These are phyloP conservation scores for Phaeoacremonium minimum DNA, from an alignment of 2,329 filamentous ascomycete genomes.

Conservation along the genomic window DNA sequence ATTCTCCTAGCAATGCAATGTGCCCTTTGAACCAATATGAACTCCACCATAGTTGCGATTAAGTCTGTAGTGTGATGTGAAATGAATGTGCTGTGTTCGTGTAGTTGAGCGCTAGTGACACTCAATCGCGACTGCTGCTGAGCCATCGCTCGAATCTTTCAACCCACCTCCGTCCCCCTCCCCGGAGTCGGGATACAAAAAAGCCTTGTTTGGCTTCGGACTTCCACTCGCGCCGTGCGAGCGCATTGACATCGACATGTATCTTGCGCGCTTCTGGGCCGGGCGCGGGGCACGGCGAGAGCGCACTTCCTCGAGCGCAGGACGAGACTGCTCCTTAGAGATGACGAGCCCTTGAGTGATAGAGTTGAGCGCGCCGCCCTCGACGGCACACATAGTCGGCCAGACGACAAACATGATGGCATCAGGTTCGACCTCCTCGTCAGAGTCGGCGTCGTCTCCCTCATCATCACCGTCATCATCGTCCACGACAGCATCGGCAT, in stretches of 20 bases:
- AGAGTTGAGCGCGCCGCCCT: conserved; percentile 24
- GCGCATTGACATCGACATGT: conserved; percentile 6
- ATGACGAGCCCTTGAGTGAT: conserved; percentile 28
- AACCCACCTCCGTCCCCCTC: no score
- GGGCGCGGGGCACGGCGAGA: conserved; percentile 3
- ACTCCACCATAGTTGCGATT: no score
- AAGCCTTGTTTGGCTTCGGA: conserved; percentile 1
- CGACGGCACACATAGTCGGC: conserved; percentile 27
- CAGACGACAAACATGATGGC: conserved; percentile 27
- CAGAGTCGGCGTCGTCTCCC: conserved; percentile 7
- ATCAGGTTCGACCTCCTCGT: conserved; percentile 17
- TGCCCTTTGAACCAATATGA: no score
- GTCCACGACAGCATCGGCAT: conserved; percentile 1
- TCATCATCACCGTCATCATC: conserved; percentile 5
- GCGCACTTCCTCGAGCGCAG: conserved; percentile 20
- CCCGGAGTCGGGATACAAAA: no score
- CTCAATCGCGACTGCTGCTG: no score
- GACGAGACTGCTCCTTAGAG: conserved; percentile 25
- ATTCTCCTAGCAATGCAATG: no score
- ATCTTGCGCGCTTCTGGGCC: conserved; percentile 7
- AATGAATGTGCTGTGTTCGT: no score
- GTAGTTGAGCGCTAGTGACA: no score
- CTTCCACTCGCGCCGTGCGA: not conserved
- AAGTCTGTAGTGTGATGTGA: no score
- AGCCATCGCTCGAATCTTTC: no score